phyloP scores from a whole-genome alignment of 2,329 filamentous ascomycete genomes.

The Epichloe gansuensis region DNA sequence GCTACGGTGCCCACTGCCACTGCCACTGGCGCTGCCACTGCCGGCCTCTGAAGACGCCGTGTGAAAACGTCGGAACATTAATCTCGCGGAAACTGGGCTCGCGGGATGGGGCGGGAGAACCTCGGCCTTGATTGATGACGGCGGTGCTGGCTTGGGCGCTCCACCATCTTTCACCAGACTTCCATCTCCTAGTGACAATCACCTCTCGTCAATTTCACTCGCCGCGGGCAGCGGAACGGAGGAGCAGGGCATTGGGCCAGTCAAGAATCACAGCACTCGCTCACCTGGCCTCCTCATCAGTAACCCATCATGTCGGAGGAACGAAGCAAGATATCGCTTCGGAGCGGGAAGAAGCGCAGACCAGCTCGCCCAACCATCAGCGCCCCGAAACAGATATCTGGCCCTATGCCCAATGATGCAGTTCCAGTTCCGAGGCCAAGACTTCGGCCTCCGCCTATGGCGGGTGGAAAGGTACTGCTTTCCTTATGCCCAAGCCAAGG shows the following conservation, averaged over 20 bases:
- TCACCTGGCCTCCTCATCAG: background rate
- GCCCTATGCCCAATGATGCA: constrained; percentile 41
- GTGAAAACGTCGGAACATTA: constrained; percentile 7
- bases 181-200: background rate
- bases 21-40: too few relatives aligned
- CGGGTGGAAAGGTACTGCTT: constrained; percentile 39
- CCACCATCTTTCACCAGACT: background rate
- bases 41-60: background rate
- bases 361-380: constrained; percentile 43
- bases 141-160: background rate
- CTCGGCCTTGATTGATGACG: constrained; percentile 5
- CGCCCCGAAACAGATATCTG: constrained; percentile 49
- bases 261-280: background rate
- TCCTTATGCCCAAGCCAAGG: background rate
- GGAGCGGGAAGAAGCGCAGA: constrained; percentile 42
- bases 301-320: constrained; percentile 44
- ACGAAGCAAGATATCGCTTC: constrained; percentile 47
- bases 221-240: background rate
- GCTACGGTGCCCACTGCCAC: background rate
- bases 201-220: background rate
- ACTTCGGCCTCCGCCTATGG: constrained; percentile 34
- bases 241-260: background rate
- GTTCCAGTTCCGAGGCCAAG: constrained; percentile 26
- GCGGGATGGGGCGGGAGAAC: constrained; percentile 9
- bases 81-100: constrained; percentile 5